Evolutionary conservation across 768 basidiomycete genomes (phyloP).

Genomic region (Collybiopsis luxurians): DNA sequence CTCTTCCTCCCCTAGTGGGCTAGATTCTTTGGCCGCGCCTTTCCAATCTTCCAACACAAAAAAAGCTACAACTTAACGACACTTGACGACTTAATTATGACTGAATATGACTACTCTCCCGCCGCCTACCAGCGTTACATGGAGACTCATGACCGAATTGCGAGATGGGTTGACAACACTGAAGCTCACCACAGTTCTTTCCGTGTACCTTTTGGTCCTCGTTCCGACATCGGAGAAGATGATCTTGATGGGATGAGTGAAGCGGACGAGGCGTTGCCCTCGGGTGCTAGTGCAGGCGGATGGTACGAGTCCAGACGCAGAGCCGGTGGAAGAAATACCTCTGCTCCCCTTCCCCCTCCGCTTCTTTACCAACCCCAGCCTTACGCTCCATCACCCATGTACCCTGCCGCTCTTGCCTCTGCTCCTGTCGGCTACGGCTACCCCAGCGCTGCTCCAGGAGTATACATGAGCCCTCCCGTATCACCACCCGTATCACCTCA

Average conservation of each 20-base stretch:
- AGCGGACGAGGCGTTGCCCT: not conserved
- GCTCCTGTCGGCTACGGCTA: not conserved
- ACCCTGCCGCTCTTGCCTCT: not conserved
- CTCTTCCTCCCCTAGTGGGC: not conserved
- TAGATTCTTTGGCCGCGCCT: not conserved
- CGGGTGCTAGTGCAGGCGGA: conserved; percentile 4
- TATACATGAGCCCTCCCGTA: not conserved
- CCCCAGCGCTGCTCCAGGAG: not conserved
- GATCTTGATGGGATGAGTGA: conserved; percentile 3
- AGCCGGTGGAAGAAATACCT: not conserved
- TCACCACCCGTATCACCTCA: not conserved
- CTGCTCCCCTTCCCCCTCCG: not conserved
- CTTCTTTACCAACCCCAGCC: not conserved
- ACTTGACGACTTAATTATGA: conserved; percentile 24
- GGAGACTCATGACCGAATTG: conserved; percentile 35
- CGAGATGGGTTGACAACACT: conserved; percentile 35
- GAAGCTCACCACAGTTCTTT: conserved; percentile 10
- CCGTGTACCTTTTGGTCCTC: conserved; percentile 12
- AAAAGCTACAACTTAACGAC: not conserved
- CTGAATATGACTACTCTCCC: conserved; percentile 46
- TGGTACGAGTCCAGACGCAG: not conserved
- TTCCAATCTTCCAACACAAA: not conserved
- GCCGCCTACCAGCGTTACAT: conserved; percentile 33
- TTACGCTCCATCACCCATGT: not conserved
- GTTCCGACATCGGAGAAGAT: conserved; percentile 10